Evolutionary conservation across 23 red algal species (phyloP), one percentile per base, ranked within the genome.

Genomic region (Cyanidium caldarium): DNA sequence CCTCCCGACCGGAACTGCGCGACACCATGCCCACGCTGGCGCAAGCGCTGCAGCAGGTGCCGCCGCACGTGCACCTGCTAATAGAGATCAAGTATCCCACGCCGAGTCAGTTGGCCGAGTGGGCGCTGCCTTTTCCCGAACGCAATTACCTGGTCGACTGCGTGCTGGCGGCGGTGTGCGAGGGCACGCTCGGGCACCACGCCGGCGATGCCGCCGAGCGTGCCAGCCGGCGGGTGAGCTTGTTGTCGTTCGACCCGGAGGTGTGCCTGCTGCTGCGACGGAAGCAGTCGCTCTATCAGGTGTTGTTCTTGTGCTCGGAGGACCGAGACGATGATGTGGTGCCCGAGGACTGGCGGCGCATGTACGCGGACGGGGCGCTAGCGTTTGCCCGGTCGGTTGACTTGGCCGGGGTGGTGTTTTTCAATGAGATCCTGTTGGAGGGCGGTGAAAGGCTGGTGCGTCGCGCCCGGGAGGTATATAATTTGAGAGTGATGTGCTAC

Each of bases 61-160:
- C 88, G 0, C 39, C 43, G 1, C 71, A 82, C 40, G 79, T 95
- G 33, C 78, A 79, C 31, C 51, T 95, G 19, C 68, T 95, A 19
- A 42, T 95, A 31, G 90, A 95, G 41, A 39, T 95, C 45, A 95
- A 95, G 45, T 88, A 85, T 39, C 90, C 90, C 12, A 21, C 75
- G 1, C 83, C 80, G 0, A 70, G 84, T n/a, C 38, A 68, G 2
- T 77, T 74, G 21, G 44, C 74, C 0, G 69, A 75, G 1, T 40
- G 65, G 2, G 39, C 1, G 19, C 35, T 95, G 10, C 83, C 79
- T 0, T 82, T 58, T 44, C 83, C 90, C 13, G 45, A 82, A 13
- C 75, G 66, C 65, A 85, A 87, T 43, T 38, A 65, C 39, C 80
- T 87, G 39, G 83, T 86, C 13, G 79, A 95, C 38, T 35, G 40